Conservation (phyloP, 257 asterid genomes). For the Salvia hispanica region DNA sequence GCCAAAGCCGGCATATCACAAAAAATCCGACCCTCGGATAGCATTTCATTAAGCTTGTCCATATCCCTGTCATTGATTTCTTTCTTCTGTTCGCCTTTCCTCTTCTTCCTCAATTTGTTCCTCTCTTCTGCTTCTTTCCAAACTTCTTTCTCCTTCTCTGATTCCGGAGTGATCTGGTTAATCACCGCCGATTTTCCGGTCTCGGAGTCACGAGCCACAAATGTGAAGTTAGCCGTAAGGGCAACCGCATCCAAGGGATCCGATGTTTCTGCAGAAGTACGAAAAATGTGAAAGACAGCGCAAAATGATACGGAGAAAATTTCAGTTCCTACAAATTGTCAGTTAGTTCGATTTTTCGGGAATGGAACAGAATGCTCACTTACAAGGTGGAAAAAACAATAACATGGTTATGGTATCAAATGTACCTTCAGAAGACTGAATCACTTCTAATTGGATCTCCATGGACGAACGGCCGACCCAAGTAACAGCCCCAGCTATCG, state of each 20-base stretch:
- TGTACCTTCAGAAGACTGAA: slow-evolving; percentile 67
- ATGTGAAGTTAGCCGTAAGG: slow-evolving; percentile 91
- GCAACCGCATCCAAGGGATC: slow-evolving; percentile 54
- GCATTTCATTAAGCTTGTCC: slow-evolving; percentile 53
- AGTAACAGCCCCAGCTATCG: slow-evolving; percentile 76
- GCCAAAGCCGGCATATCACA: slow-evolving; percentile 97
- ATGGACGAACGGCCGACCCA: slow-evolving; percentile 95
- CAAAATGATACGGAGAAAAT: background rate
- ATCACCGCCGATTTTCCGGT: slow-evolving; percentile 82
- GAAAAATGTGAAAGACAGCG: slow-evolving; percentile 18
- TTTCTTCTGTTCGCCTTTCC: slow-evolving; percentile 56
- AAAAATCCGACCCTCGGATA: slow-evolving; percentile 76
- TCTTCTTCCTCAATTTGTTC: slow-evolving; percentile 63
- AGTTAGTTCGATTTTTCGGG: background rate
- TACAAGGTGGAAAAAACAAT: background rate
- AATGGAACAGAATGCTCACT: no score
- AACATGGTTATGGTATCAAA: slow-evolving; percentile 12
- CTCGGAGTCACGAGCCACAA: slow-evolving; percentile 85
- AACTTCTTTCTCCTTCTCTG: slow-evolving; percentile 63
- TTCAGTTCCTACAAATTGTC: background rate
- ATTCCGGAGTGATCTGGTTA: slow-evolving; percentile 77
- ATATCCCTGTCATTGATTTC: slow-evolving; percentile 52
- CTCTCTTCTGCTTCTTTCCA: slow-evolving; percentile 87
- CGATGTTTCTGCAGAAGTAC: slow-evolving; percentile 46
- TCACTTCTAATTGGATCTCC: slow-evolving; percentile 89